These are phyloP conservation scores for Boletus reticulatus DNA, from an alignment of 768 basidiomycete genomes.

Conservation along the genomic window DNA sequence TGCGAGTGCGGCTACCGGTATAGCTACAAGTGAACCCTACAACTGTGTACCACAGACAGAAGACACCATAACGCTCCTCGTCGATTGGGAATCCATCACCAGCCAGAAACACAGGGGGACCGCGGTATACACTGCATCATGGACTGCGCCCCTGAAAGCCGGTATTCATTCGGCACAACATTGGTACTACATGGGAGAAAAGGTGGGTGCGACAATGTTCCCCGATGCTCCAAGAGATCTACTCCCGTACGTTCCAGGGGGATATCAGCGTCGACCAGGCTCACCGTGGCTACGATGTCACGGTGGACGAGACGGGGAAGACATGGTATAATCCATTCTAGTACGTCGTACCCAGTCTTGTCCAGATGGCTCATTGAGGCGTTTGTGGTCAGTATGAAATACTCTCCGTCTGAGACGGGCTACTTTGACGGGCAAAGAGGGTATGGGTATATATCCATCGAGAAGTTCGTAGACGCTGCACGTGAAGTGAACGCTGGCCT, in stretches of 20 bases:
- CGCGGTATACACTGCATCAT: constrained; percentile 90
- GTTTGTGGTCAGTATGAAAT: constrained; percentile 71
- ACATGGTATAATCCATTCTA: constrained; percentile 90
- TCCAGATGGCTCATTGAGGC: constrained; percentile 5
- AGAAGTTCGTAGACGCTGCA: constrained; percentile 87
- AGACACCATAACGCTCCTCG: constrained; percentile 92
- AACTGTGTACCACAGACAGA: constrained; percentile 86
- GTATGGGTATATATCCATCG: constrained; percentile 89
- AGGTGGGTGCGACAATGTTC: constrained; percentile 42
- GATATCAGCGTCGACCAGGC: constrained; percentile 93
- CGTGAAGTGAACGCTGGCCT: constrained; percentile 72
- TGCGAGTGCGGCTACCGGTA: constrained; percentile 87
- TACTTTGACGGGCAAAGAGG: constrained; percentile 94
- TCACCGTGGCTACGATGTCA: constrained; percentile 90
- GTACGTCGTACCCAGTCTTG: constrained; percentile 44
- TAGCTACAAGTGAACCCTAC: constrained; percentile 86
- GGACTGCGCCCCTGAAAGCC: constrained; percentile 88
- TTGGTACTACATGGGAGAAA: constrained; percentile 95
- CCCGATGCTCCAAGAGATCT: background rate
- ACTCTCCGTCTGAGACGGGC: constrained; percentile 86
- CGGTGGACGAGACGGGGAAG: constrained; percentile 82
- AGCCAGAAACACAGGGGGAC: constrained; percentile 79
- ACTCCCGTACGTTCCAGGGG: constrained; percentile 48
- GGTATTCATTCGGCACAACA: constrained; percentile 91
- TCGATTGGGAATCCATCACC: constrained; percentile 86